Evolutionary conservation across 306 rosid species (phyloP).

Genomic region (Inga laurina): DNA sequence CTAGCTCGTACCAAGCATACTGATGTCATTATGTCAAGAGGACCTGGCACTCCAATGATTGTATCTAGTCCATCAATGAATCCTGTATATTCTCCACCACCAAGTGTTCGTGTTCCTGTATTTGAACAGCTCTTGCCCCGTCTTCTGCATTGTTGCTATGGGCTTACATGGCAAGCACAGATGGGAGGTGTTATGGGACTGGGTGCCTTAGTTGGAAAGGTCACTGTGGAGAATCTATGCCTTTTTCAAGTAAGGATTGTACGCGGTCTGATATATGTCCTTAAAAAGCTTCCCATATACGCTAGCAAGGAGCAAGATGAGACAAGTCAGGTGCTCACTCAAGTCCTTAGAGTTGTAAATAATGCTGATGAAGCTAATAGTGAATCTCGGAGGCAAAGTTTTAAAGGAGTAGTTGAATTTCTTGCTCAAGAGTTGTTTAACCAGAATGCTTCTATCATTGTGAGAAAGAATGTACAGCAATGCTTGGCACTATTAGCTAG

Average conservation of each 20-base stretch:
- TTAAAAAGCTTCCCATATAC: conserved; percentile 90
- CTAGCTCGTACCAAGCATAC: conserved; percentile 95
- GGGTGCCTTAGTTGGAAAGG: conserved; percentile 98
- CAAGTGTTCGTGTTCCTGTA: conserved; percentile 92
- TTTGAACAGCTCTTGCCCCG: conserved; percentile 97
- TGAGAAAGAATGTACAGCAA: conserved; percentile 94
- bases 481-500: conserved; percentile 95
- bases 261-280: conserved; percentile 88
- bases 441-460: conserved; percentile 87
- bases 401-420: conserved; percentile 90
- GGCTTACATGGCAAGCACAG: conserved; percentile 96
- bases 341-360: conserved; percentile 98
- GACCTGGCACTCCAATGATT: conserved; percentile 97
- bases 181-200: conserved; percentile 99
- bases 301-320: conserved; percentile 99
- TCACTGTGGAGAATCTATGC: conserved; percentile 91
- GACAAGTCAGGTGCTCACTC: conserved; percentile 98
- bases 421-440: conserved; percentile 95
- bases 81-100: conserved; percentile 98
- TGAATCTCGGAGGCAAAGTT: conserved; percentile 88
- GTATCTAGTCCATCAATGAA: conserved; percentile 98
- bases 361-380: conserved; percentile 98
- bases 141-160: conserved; percentile 97
- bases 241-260: conserved; percentile 90
- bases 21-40: conserved; percentile 85